Base-by-base conservation (phyloP, 2,329 filamentous ascomycete genomes). In the Mycosphaerella arachidis region DNA sequence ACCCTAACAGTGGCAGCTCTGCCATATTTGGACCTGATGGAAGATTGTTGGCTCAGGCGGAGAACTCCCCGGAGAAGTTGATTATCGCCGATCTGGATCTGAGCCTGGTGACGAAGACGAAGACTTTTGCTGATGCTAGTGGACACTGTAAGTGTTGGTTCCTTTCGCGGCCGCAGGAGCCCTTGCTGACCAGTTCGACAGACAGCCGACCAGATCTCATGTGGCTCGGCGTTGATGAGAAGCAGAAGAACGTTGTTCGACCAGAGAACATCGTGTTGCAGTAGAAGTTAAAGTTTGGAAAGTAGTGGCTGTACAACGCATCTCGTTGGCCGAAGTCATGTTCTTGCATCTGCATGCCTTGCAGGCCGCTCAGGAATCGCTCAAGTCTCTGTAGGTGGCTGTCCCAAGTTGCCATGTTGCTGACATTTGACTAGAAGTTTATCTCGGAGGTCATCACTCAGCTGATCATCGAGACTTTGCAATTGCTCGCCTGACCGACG, bases 1-100 rank as follows among this genome's bases (percentile, higher is more conserved):
- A 65, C 2, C 70, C 76, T 0, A 76, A 76, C 2, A 79, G 79
- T 24, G 82, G 82, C 1, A 78, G 77, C 56, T 78, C 78, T 3
- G 80, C 79, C 61, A 76, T 83, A 24, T 80, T 81, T 59, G 81
- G 78, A 0, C 82, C 82, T 0, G 81, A 84, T 63, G 82, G 82
- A 1, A 71, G 79, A 30, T 69, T 76, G 4, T 64, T 84, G 46
- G 77, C 74, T 3, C 73, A 78, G 40, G 67, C 74, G 0, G 57
- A 71, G 3, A 69, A 72, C 13, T 74, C 73, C 0, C 72, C 75
- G 27, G 82, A 85, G 64, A 76, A 78, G 4, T 77, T 84, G 10
- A 57, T 84, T 7, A 58, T 70, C 30, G 81, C 81, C 0, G 80
- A 84, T 59, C 66, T 84, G 51, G 78, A 84, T 40, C 68, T 85